Percentiles rank a stretch among this genome's conserved stretches.
phyloP scores from a whole-genome alignment of 1,139 yeast genomes.

The Zygosaccharomyces pseudobailii region DNA sequence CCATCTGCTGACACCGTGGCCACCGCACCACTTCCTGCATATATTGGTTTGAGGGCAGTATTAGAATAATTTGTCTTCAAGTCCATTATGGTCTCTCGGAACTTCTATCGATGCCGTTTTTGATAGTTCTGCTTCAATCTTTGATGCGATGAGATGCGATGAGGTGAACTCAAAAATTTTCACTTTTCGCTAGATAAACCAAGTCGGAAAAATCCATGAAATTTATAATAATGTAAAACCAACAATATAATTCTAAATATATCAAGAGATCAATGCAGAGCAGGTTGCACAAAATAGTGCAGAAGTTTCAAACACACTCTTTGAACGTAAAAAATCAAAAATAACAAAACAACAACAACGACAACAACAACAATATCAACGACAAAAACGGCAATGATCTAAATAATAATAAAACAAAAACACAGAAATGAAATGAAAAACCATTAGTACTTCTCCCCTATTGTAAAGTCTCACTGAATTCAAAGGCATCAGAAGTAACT shows the following conservation, averaged over 20 bases:
- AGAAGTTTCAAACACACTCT: not conserved
- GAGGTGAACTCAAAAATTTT: constrained; percentile 13
- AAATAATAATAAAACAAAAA: not conserved
- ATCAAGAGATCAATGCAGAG: not conserved
- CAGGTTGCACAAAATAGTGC: not conserved
- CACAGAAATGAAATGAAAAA: not conserved
- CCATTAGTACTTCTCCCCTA: not conserved
- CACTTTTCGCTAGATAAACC: constrained; percentile 8
- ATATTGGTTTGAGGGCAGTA: constrained; percentile 63
- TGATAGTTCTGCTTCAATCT: not conserved
- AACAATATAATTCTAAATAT: not conserved
- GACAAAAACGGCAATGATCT: not conserved
- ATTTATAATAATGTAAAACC: not conserved
- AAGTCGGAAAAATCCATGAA: not conserved
- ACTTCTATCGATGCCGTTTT: not conserved
- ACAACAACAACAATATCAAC: not conserved
- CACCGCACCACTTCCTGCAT: constrained; percentile 70
- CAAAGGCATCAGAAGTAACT: constrained; percentile 20
- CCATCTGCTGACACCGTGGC: constrained; percentile 70
- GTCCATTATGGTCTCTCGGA: constrained; percentile 21
- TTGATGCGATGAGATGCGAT: constrained; percentile 9
- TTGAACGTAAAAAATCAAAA: not conserved
- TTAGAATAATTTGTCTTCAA: constrained; percentile 41
- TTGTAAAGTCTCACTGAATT: constrained; percentile 26
- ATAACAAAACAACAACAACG: not conserved